These are phyloP conservation scores for Nakaseomyces delphensis DNA, from an alignment of 1,139 yeast genomes.

Conservation along the genomic window DNA sequence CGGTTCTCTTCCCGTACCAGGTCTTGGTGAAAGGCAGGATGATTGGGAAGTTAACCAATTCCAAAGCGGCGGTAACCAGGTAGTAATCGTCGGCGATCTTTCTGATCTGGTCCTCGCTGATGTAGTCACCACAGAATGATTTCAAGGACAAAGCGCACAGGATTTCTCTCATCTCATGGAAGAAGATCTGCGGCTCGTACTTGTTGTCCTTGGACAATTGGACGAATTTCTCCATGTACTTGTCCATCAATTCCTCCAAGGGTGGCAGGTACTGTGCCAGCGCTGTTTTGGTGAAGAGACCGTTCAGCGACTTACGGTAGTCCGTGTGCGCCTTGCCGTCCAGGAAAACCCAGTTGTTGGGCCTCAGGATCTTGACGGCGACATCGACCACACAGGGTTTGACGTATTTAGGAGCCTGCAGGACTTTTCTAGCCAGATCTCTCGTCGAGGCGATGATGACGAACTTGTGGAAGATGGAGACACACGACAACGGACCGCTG, in stretches of 20 bases:
- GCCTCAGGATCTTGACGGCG: constrained; percentile 84
- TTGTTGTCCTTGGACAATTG: constrained; percentile 45
- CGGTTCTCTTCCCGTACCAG: constrained; percentile 93
- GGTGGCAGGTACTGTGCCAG: constrained; percentile 75
- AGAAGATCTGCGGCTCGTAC: constrained; percentile 53
- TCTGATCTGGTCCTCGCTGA: constrained; percentile 81
- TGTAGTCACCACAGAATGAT: constrained; percentile 93
- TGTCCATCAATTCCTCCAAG: constrained; percentile 75
- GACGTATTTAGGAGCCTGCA: constrained; percentile 76
- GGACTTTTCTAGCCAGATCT: constrained; percentile 82
- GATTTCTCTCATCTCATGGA: constrained; percentile 91
- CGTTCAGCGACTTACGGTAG: constrained; percentile 83
- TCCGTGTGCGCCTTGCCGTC: constrained; percentile 95
- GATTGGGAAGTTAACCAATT: constrained; percentile 93
- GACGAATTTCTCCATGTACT: constrained; percentile 60
- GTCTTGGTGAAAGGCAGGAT: constrained; percentile 92
- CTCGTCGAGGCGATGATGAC: constrained; percentile 90
- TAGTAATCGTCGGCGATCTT: constrained; percentile 86
- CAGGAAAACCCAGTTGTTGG: constrained; percentile 93
- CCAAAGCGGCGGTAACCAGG: constrained; percentile 87
- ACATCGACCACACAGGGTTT: constrained; percentile 98
- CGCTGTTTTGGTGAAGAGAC: constrained; percentile 78
- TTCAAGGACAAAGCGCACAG: constrained; percentile 89
- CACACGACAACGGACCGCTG: constrained; percentile 90
- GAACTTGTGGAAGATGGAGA: constrained; percentile 93